Conservation (phyloP, 2,329 filamentous ascomycete genomes). For the Ilyonectria destructans region DNA sequence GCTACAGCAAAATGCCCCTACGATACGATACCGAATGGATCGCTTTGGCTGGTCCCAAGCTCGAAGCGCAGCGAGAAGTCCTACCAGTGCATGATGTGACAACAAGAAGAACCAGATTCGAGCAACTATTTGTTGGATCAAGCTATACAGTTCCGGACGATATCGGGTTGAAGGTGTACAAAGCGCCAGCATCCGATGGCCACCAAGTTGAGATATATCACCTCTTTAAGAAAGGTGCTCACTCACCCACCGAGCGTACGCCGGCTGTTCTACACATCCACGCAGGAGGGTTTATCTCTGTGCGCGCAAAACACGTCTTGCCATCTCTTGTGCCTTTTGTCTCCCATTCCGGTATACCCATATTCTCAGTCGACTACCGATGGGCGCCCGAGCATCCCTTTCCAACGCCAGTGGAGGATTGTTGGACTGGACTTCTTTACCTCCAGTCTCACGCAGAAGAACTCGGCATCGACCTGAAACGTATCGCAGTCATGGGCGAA, state of each 20-base stretch:
- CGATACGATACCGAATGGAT: constrained; percentile 13
- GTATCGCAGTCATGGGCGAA: constrained; percentile 33
- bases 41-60: constrained; percentile 3
- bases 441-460: not conserved
- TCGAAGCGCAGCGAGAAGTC: constrained; percentile 9
- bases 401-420: constrained; percentile 24
- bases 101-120: constrained; percentile 9
- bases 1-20: not conserved
- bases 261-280: constrained; percentile 16
- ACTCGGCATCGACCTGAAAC: not conserved
- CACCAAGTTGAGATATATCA: constrained; percentile 13
- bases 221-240: constrained; percentile 2
- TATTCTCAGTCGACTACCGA: constrained; percentile 34
- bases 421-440: constrained; percentile 17
- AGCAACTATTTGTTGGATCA: constrained; percentile 2
- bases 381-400: constrained; percentile 27
- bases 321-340: not conserved
- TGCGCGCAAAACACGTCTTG: constrained; percentile 5
- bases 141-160: not conserved
- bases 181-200: constrained; percentile 7
- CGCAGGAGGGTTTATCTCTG: constrained; percentile 16
- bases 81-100: constrained; percentile 1
- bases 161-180: constrained; percentile 1
- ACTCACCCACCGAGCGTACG: not conserved
- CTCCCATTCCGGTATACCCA: constrained; percentile 12